Conservation (phyloP, 371 early-diverging fungal genomes). For the Nematocida minor region DNA sequence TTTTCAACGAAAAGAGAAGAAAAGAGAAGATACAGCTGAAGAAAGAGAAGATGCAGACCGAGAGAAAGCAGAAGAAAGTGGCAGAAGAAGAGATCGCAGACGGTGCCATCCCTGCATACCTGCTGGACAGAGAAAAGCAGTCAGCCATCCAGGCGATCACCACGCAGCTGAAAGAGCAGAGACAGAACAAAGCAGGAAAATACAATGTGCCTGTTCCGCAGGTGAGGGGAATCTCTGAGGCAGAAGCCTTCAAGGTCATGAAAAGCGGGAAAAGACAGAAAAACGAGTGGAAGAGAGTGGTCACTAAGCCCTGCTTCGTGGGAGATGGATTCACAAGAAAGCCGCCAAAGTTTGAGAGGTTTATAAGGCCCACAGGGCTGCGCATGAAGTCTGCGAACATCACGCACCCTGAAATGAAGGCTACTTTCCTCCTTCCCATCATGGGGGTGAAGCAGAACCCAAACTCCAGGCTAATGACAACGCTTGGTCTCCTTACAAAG, state of each 20-base stretch:
- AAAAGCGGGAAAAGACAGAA: constrained; percentile 83
- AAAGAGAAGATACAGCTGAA: constrained; percentile 99
- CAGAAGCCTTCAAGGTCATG: constrained; percentile 94
- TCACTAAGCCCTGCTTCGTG: constrained; percentile 97
- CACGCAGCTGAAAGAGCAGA: constrained; percentile 97
- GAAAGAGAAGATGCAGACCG: constrained; percentile 77
- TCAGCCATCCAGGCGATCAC: constrained; percentile 83
- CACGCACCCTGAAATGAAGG: constrained; percentile 93
- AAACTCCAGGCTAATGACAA: constrained; percentile 86
- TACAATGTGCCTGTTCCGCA: constrained; percentile 92
- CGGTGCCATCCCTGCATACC: constrained; percentile 88
- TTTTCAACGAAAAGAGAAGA: constrained; percentile 93
- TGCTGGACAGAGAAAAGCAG: constrained; percentile 90
- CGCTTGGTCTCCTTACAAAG: constrained; percentile 94
- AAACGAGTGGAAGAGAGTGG: constrained; percentile 97
- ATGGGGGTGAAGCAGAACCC: constrained; percentile 99
- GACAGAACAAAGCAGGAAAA: constrained; percentile 97
- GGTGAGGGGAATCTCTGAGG: constrained; percentile 94
- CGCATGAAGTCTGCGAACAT: constrained; percentile 98
- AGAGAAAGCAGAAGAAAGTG: constrained; percentile 85
- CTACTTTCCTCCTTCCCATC: constrained; percentile 93
- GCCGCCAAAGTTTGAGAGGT: constrained; percentile 98
- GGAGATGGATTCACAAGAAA: constrained; percentile 97
- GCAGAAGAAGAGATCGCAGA: constrained; percentile 76
- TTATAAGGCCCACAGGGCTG: constrained; percentile 95